Conservation (phyloP, 1,139 yeast genomes). For the Protomyces arabidopsidicola region DNA sequence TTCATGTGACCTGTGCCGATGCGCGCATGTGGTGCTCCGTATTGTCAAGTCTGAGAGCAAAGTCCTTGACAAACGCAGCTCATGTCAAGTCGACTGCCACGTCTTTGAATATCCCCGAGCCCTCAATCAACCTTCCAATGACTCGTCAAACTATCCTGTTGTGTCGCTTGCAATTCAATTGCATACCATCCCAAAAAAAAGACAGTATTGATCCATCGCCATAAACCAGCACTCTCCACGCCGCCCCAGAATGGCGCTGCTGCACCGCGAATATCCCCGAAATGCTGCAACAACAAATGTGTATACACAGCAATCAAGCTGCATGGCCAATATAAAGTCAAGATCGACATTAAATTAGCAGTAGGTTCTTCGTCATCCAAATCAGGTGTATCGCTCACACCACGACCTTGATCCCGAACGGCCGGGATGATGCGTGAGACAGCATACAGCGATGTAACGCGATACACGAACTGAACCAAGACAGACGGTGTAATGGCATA, state of each 20-base stretch:
- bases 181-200: conserved; percentile 74
- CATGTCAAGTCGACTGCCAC: too few relatives aligned
- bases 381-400: conserved; percentile 25
- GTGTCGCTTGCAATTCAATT: conserved; percentile 52
- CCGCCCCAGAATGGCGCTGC: conserved; percentile 33
- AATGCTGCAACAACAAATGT: conserved; percentile 83
- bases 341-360: conserved; percentile 30
- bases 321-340: conserved; percentile 54
- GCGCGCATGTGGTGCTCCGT: too few relatives aligned
- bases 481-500: conserved; percentile 79
- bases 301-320: conserved; percentile 91
- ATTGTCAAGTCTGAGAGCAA: too few relatives aligned
- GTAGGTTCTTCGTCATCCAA: conserved; percentile 3
- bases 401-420: conserved; percentile 38
- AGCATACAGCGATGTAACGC: conserved; percentile 83
- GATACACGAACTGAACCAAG: conserved; percentile 70
- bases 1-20: too few relatives aligned
- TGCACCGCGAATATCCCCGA: conserved; percentile 60
- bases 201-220: conserved; percentile 94
- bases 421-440: conserved; percentile 93
- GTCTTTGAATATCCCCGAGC: too few relatives aligned
- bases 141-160: conserved; percentile 36
- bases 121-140: conserved; percentile 47
- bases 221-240: conserved; percentile 64
- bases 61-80: too few relatives aligned